A percentile compares a stretch with the other conserved stretches of the same genome.
These are phyloP conservation scores for Silene conica DNA, from an alignment of 148 eudicot species.

Conservation along the genomic window DNA sequence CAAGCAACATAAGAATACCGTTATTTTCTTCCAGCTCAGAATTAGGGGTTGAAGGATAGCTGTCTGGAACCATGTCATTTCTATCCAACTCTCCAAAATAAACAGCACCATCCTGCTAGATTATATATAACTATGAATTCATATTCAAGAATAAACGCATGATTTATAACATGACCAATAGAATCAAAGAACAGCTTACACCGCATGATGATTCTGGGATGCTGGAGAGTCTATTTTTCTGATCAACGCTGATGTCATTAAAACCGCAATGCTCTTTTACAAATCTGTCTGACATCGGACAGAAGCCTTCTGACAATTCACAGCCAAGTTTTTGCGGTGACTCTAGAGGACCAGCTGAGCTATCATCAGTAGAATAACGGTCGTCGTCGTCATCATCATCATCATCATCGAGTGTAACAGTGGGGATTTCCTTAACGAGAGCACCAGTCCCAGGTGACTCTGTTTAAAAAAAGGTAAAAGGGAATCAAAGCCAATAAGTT, in stretches of 20 bases:
- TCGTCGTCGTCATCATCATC: conserved; percentile 28
- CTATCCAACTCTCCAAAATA: conserved; percentile 36
- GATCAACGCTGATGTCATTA: conserved; percentile 15
- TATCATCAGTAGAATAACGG: conserved; percentile 21
- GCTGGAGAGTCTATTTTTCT: conserved; percentile 21
- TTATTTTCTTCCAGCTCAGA: conserved; percentile 31
- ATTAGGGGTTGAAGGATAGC: conserved; percentile 39
- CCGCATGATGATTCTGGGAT: conserved; percentile 37
- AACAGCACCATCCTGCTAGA: conserved; percentile 46
- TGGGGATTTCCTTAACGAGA: conserved; percentile 28
- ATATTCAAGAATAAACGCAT: background rate
- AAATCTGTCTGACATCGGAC: conserved; percentile 18
- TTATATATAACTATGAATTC: conserved; percentile 7
- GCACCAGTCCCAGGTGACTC: conserved; percentile 31
- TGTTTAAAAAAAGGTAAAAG: conserved; percentile 17
- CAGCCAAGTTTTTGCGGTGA: conserved; percentile 24
- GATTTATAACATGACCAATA: conserved; percentile 1
- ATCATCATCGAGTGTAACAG: conserved; percentile 29
- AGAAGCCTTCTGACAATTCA: conserved; percentile 18
- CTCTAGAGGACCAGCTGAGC: conserved; percentile 23
- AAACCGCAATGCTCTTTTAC: conserved; percentile 16
- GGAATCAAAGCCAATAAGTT: background rate
- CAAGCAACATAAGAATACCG: conserved; percentile 28
- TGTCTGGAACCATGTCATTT: conserved; percentile 34
- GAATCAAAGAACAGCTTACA: conserved; percentile 35